Base-by-base conservation (phyloP, 345 rosid species). In the Triadica sebifera region DNA sequence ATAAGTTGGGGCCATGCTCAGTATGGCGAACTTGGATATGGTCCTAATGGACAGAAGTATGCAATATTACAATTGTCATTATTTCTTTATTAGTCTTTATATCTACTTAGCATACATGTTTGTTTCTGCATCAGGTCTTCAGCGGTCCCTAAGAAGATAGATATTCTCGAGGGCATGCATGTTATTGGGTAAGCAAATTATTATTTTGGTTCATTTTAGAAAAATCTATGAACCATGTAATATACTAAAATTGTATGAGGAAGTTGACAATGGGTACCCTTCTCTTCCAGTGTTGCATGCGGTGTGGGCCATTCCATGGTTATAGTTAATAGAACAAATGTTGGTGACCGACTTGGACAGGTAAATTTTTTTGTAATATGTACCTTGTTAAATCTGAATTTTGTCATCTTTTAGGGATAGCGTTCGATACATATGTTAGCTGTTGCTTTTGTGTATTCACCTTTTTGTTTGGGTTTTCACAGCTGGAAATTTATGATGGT, bases 1-100 rank as follows among this genome's bases (percentile, higher is more conserved):
- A 93, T 95, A 69, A 95, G 99, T 75, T 95, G 98, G 98, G 99
- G 99, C 70, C 92, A 86, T 73, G 99, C 96, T 81, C 91, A 81
- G 74, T 85, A 91, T 77, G 99, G 99, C 63, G 99, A 95, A 78
- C 86, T 95, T 61, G 99, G 98, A 81, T 95, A 95, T 69, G 99
- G 99, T 65, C 99, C 99, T 60, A 75, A 56, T 22, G 97, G 93
- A 73, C 98, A 94, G 77, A 94, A 94, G 98, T 92, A 88, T 25
- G 86, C 70, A 13, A 60, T 71, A 9, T 75, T 53, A 34, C 45
- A 8, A 10, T 8, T 10, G 16, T 7, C 19, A 51, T 58, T 38
- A 9, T 34, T 20, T 45, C 37, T 53, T 65, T 58, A 61, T 45
- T 47, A 1, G 19, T 52, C 45, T 74, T 39, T 74, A 7, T 22